Evolutionary conservation across 305 asterid species (phyloP).

Genomic region (Coffea humblotiana): DNA sequence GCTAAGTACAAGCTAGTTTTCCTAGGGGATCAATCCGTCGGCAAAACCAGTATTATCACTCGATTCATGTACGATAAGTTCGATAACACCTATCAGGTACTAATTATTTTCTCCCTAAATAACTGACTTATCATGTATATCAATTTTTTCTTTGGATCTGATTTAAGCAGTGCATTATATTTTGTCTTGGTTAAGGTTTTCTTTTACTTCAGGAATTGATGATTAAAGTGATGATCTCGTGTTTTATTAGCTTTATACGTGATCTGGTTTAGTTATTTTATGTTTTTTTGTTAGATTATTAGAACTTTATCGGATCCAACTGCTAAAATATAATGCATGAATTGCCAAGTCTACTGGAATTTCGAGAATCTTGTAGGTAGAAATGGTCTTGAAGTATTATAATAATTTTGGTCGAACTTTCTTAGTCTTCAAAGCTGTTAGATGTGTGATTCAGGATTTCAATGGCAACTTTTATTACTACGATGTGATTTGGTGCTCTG

Average conservation of each 20-base stretch:
- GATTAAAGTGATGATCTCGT: neutral
- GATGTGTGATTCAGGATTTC: neutral
- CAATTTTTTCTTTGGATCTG: conserved; percentile 17
- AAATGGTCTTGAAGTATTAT: neutral
- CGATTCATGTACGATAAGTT: conserved; percentile 92
- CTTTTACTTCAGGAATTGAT: neutral
- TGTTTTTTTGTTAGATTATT: neutral
- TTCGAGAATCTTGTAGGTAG: neutral
- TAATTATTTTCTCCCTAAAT: neutral
- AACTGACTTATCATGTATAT: neutral
- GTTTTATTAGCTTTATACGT: neutral
- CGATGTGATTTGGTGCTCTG: neutral
- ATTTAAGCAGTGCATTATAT: neutral
- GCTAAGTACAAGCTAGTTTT: conserved; percentile 85
- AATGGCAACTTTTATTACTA: no score
- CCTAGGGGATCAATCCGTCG: conserved; percentile 89
- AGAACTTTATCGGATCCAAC: neutral
- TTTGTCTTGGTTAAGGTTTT: neutral
- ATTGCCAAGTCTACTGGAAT: neutral
- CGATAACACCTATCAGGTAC: conserved; percentile 86
- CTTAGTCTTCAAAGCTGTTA: neutral
- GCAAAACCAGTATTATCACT: conserved; percentile 90
- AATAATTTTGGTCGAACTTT: neutral
- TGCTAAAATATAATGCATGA: neutral
- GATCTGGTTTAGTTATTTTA: neutral